Evolutionary conservation across 225 moss, liverwort and hornwort genomes (phyloP), one percentile per base, ranked within the genome.

Genomic region (Marchantia paleacea): DNA sequence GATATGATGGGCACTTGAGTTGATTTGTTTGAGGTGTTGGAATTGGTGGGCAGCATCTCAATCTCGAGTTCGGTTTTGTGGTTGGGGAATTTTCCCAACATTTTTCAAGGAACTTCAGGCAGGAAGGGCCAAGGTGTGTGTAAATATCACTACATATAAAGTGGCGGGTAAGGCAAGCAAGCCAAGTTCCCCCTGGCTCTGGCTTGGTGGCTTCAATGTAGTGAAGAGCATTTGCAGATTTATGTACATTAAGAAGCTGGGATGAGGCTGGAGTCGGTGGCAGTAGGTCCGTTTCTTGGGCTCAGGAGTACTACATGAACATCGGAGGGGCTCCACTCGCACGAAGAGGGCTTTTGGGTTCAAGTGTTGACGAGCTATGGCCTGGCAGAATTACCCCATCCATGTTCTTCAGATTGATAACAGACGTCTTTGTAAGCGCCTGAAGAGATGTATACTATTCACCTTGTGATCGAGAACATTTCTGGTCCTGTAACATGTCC

Each of bases 371-470:
- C 52, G 78, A 79, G 65, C 54, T 79, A 66, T 79, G 65, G 78
- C 29, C 78, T 79, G 25, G 66, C 66, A 68, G 78, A 69, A 67
- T 79, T 69, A 79, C 78, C 31, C 78, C 52, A 79, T 79, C 78
- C 7, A 79, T 79, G 78, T 79, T 66, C 67, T 79, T 66, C 66
- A 66, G 78, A 79, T 68, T 79, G 78, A 79, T 79, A 79, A 79
- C 78, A 66, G 78, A 79, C 78, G 67, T 31, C 49, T 68, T 79
- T 79, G 78, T 79, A 79, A 79, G 78, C 78, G 39, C 51, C 68
- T 53, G n/a, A 63, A 26, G 64, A 79, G 65, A 52, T 57, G 48
- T 30, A 47, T 31, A 66, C 52, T 26, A 29, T 50, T 67, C 54
- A 79, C 53, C 30, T 69, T 68, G 67, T 66, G 28, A 66, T 79